A percentile compares a stretch with the other conserved stretches of the same genome.
phyloP scores from a whole-genome alignment of 2,329 filamentous ascomycete species.

The Talaromyces marneffei region DNA sequence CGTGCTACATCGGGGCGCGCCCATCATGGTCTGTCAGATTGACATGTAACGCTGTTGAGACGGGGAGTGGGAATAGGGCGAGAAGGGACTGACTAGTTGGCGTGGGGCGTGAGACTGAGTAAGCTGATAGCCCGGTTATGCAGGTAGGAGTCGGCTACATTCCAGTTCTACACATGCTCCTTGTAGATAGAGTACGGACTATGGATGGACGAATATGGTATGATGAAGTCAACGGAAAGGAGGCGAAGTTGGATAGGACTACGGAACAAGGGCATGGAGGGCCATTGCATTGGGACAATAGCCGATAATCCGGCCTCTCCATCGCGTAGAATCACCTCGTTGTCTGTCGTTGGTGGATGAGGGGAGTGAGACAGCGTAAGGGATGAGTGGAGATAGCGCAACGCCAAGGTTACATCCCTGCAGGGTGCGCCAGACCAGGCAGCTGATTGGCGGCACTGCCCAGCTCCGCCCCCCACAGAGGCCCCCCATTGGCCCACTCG shows the following conservation, averaged over 20 bases:
- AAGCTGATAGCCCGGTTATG: background rate
- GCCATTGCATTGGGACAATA: no score
- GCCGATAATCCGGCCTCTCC: background rate
- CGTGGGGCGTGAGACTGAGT: background rate
- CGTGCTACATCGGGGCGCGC: background rate
- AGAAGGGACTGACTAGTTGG: no score
- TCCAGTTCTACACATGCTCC: no score
- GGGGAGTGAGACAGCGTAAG: background rate
- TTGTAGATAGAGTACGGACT: no score
- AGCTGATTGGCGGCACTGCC: background rate
- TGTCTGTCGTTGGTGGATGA: no score
- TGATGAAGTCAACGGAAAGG: no score
- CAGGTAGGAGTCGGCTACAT: background rate
- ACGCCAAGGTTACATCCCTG: background rate
- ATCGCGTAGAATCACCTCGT: no score
- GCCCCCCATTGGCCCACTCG: background rate
- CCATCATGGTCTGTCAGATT: background rate
- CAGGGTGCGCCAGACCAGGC: background rate
- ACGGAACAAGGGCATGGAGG: no score
- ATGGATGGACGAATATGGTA: no score
- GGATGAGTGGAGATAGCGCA: background rate
- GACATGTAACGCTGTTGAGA: constrained; percentile 4
- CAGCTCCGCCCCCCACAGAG: no score
- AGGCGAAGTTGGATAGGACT: no score
- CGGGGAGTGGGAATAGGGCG: background rate